phyloP scores from a whole-genome alignment of 306 rosid species.

The Potentilla sterilis region DNA sequence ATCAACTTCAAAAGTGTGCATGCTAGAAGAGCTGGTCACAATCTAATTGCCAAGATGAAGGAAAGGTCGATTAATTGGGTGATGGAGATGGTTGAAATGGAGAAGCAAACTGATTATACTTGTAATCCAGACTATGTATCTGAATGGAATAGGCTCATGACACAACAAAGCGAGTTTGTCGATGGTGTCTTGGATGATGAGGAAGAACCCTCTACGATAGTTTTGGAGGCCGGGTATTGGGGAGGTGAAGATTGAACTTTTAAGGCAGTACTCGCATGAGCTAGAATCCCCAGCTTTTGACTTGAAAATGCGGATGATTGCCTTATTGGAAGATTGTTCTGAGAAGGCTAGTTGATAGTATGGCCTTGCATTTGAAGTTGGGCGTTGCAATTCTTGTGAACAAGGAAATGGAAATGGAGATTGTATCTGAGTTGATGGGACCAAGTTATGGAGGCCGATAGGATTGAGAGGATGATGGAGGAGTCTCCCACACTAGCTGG shows the following conservation, averaged over 20 bases:
- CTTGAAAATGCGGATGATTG: background rate
- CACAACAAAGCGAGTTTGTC: background rate
- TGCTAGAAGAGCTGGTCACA: background rate
- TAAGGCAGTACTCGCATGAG: background rate
- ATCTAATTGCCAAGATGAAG: background rate
- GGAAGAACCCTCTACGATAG: background rate
- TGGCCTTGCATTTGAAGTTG: background rate
- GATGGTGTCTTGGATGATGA: background rate
- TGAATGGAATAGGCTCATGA: background rate
- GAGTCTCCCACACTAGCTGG: background rate
- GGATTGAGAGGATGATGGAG: background rate
- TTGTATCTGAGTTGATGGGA: background rate
- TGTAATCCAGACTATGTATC: slow-evolving; percentile 8
- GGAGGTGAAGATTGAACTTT: background rate
- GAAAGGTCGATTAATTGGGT: slow-evolving; percentile 1
- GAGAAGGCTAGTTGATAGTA: background rate
- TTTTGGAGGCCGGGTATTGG: background rate
- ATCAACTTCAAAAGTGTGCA: background rate
- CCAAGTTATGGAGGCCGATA: background rate
- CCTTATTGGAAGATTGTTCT: background rate
- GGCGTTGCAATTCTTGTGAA: background rate
- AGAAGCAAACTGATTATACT: background rate
- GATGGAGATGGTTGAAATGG: slow-evolving; percentile 11
- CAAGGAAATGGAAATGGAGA: background rate
- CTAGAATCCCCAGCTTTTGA: background rate